Conservation (phyloP, 768 basidiomycete species). For the Rhizopogon salebrosus region DNA sequence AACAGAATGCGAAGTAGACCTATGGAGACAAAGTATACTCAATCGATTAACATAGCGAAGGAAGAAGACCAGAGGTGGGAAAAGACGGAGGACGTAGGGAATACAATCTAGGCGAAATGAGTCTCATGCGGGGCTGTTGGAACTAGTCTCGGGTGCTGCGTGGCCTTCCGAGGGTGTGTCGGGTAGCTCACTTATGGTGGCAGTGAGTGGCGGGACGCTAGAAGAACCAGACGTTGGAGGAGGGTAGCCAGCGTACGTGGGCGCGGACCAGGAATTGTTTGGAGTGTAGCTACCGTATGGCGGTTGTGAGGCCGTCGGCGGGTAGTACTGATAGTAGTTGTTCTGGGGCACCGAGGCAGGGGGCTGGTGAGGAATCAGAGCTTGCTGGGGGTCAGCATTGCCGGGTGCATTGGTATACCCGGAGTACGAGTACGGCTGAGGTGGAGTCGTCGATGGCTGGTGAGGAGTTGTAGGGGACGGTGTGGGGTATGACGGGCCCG, state of each 20-base stretch:
- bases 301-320: slow-evolving; percentile 20
- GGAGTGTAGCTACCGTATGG: slow-evolving; percentile 24
- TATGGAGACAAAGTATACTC: slow-evolving; percentile 21
- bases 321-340: slow-evolving; percentile 28
- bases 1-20: slow-evolving; percentile 10
- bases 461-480: slow-evolving; percentile 18
- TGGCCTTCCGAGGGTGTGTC: slow-evolving; percentile 22
- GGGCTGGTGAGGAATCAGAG: slow-evolving; percentile 9
- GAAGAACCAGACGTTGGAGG: slow-evolving; percentile 20
- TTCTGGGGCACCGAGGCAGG: slow-evolving; percentile 12
- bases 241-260: slow-evolving; percentile 27
- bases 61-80: slow-evolving; percentile 7
- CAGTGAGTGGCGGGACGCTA: slow-evolving; percentile 10
- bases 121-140: slow-evolving; percentile 17
- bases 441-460: slow-evolving; percentile 11
- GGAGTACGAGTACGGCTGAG: slow-evolving; percentile 21
- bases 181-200: slow-evolving; percentile 11
- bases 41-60: slow-evolving; percentile 9
- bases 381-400: slow-evolving; percentile 21
- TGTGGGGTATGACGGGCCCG: slow-evolving; percentile 14
- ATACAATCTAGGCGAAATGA: slow-evolving; percentile 21
- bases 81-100: neutral
- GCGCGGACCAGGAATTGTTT: slow-evolving; percentile 15
- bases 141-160: slow-evolving; percentile 12
- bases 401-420: slow-evolving; percentile 15